Evolutionary conservation across 164 flowering plant species (phyloP).

Genomic region (Kingdonia uniflora): DNA sequence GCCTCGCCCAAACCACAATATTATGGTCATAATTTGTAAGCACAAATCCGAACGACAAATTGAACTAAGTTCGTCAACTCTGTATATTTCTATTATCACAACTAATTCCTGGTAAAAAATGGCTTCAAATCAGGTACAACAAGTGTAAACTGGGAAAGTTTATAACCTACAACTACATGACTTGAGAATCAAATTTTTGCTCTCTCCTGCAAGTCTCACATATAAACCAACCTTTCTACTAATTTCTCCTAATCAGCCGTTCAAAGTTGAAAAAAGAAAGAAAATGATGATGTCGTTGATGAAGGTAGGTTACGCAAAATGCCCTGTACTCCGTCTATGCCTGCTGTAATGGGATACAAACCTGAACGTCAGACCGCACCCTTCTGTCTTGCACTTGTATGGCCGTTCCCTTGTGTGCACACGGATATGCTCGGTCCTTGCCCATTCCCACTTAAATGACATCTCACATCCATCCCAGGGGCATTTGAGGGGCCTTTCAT

Average conservation of each 20-base stretch:
- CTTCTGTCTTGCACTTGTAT: constrained; percentile 59
- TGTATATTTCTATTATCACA: too few species aligned
- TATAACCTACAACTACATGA: neutral
- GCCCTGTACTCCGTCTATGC: constrained; percentile 82
- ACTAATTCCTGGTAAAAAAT: too few species aligned
- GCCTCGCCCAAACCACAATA: too few species aligned
- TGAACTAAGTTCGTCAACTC: too few species aligned
- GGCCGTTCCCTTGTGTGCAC: constrained; percentile 93
- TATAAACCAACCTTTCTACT: neutral
- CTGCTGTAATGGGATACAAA: constrained; percentile 84
- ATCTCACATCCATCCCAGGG: constrained; percentile 79
- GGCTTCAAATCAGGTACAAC: too few species aligned
- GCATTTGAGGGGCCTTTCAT: constrained; percentile 85
- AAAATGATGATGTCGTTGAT: neutral
- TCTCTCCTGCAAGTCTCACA: constrained; percentile 1
- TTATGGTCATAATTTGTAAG: too few species aligned
- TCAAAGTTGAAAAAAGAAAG: neutral
- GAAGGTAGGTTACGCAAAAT: constrained; percentile 24
- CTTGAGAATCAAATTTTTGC: constrained; percentile 2
- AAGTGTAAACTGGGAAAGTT: too few species aligned
- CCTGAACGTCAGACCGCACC: constrained; percentile 79
- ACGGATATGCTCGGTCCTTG: constrained; percentile 77
- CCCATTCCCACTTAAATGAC: constrained; percentile 99
- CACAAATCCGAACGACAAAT: too few species aligned
- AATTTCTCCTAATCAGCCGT: neutral